A percentile compares a stretch with the other conserved stretches of the same genome.
Conservation (phyloP, 2,329 filamentous ascomycete species). For the Rutstroemia sp. region DNA sequence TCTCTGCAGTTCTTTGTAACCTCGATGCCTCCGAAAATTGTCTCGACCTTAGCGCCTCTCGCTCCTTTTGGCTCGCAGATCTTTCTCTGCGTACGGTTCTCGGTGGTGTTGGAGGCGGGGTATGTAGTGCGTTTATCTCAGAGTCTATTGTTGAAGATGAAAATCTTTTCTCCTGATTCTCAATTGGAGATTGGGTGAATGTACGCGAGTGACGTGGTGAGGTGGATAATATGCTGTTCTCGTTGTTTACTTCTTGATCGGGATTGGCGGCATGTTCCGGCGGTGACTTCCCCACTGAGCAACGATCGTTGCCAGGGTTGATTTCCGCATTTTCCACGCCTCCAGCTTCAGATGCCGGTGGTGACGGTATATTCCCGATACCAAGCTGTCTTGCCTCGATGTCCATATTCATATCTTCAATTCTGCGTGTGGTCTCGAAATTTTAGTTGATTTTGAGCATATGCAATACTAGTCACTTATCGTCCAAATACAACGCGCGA, state of each 20-base stretch:
- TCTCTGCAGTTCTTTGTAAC: constrained; percentile 7
- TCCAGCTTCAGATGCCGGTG: constrained; percentile 4
- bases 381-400: background rate
- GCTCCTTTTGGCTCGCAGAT: constrained; percentile 9
- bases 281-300: constrained; percentile 6
- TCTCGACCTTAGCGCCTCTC: constrained; percentile 4
- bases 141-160: constrained; percentile 8
- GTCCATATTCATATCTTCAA: background rate
- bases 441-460: constrained; percentile 3
- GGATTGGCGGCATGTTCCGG: constrained; percentile 4
- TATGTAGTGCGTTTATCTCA: constrained; percentile 6
- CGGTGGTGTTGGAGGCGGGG: constrained; percentile 9
- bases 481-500: background rate
- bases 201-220: constrained; percentile 9
- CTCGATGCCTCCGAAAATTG: constrained; percentile 9
- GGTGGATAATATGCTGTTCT: constrained; percentile 4
- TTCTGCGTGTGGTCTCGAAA: background rate
- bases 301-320: constrained; percentile 10
- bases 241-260: constrained; percentile 8
- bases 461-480: background rate
- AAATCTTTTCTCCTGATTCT: constrained; percentile 1
- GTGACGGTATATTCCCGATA: background rate
- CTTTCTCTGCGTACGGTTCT: constrained; percentile 4
- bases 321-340: background rate
- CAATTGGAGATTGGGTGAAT: constrained; percentile 4